Base-by-base conservation (phyloP, 2,329 filamentous ascomycete genomes). In the Byssoonygena ceratinophila region DNA sequence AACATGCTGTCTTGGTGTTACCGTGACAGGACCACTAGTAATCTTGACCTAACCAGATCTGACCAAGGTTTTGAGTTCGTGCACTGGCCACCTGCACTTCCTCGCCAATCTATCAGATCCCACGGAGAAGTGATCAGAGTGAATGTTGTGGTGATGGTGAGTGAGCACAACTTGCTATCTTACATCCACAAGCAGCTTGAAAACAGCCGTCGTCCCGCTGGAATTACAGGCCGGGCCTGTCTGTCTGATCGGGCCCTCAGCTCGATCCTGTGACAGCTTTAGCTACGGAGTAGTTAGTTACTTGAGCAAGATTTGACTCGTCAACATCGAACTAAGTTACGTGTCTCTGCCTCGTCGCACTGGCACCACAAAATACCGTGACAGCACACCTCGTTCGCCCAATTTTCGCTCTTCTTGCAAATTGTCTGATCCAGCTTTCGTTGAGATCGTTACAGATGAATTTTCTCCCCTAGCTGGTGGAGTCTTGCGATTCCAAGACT, bases 271-370 rank as follows among this genome's bases (percentile, higher is more conserved):
- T 37, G 45, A 47, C 45, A 8, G n/a, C n/a, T n/a, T n/a, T n/a
- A n/a, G n/a, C n/a, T n/a, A n/a, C n/a, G 9, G 5, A n/a, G 4
- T 5, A 6, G 36, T 11, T 29, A 9, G 9, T 18, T 16, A n/a
- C n/a, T 9, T 12, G 6, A 31, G 11, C 3, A n/a, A 16, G n/a
- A 37, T 7, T 14, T 37, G 45, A 47, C 45, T 47, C 16, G 45
- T 20, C 36, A 40, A 20, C 16, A 18, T 11, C 4, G 14, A 8
- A 7, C 4, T 37, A n/a, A n/a, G n/a, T 8, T 32, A 37, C 22
- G 14, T 31, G 46, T 12, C 36, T 29, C 46, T 34, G 34, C 46
- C 31, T 32, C 7, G 46, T 49, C 25, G 36, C 34, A 49, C 46
- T 41, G 36, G 46, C 46, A 49, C 25, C 34, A 41, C 37, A 40